Conservation (phyloP, 2,329 filamentous ascomycete species). For the Ophioceras dolichostomum region DNA sequence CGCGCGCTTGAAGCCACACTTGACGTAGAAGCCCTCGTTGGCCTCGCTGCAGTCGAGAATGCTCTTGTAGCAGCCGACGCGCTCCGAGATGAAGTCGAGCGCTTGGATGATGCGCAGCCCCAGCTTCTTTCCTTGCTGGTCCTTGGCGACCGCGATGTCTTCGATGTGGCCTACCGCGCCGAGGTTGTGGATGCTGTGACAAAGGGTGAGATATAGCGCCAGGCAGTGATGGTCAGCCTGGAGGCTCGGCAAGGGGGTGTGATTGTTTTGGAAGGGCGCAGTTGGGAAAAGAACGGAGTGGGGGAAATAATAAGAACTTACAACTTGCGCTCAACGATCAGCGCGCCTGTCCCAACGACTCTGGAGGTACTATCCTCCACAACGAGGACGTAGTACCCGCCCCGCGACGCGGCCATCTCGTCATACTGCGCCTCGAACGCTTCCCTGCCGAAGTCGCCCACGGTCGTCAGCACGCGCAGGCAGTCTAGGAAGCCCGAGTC, state of each 20-base stretch:
- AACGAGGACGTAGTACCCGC: slow-evolving; percentile 76
- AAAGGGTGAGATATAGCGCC: too few relatives aligned
- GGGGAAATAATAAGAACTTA: slow-evolving; percentile 33
- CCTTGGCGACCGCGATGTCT: slow-evolving; percentile 89
- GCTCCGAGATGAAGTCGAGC: slow-evolving; percentile 74
- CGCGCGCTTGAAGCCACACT: slow-evolving; percentile 88
- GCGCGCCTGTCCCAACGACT: slow-evolving; percentile 81
- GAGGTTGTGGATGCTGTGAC: slow-evolving; percentile 59
- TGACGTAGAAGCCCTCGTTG: slow-evolving; percentile 96
- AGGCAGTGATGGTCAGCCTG: slow-evolving; percentile 5
- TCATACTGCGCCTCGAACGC: slow-evolving; percentile 71
- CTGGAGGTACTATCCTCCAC: slow-evolving; percentile 58
- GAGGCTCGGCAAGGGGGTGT: too few relatives aligned
- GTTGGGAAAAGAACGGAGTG: background rate
- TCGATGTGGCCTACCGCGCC: slow-evolving; percentile 90
- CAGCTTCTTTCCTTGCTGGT: slow-evolving; percentile 95
- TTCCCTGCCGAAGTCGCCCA: slow-evolving; percentile 70
- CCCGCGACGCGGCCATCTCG: slow-evolving; percentile 62
- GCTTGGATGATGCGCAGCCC: slow-evolving; percentile 89
- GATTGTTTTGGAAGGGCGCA: background rate
- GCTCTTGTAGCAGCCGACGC: slow-evolving; percentile 91
- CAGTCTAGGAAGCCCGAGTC: slow-evolving; percentile 78
- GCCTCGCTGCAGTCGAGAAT: slow-evolving; percentile 94
- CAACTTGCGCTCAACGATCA: slow-evolving; percentile 94
- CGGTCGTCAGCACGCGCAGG: slow-evolving; percentile 79